Conservation (phyloP, 2,329 filamentous ascomycete genomes). For the Xylariaceae sp. region DNA sequence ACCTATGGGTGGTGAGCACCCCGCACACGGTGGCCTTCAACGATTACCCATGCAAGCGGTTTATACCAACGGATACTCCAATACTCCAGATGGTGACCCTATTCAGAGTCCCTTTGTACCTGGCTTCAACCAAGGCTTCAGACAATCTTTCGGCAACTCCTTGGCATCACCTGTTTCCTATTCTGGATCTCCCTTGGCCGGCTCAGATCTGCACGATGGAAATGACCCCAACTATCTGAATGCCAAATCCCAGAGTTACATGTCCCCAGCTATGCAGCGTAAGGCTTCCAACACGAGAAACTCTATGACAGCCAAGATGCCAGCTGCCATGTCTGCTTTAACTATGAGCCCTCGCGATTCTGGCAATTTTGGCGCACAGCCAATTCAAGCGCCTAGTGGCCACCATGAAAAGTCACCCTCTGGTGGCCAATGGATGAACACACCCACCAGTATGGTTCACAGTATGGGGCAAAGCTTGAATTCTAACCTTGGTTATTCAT, state of each 20-base stretch:
- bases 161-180: constrained; percentile 51
- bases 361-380: constrained; percentile 69
- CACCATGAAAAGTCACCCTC: constrained; percentile 78
- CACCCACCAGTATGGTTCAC: constrained; percentile 76
- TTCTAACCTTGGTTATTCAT: constrained; percentile 87
- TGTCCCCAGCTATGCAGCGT: constrained; percentile 63
- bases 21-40: constrained; percentile 50
- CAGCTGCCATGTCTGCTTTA: constrained; percentile 63
- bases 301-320: constrained; percentile 85
- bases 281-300: constrained; percentile 72
- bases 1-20: constrained; percentile 38
- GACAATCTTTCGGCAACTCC: constrained; percentile 54
- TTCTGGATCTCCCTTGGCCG: constrained; percentile 46
- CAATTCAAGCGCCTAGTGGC: constrained; percentile 65
- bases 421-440: constrained; percentile 88
- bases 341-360: constrained; percentile 66
- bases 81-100: constrained; percentile 85
- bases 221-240: constrained; percentile 54
- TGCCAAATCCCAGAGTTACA: constrained; percentile 54
- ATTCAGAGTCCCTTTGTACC: constrained; percentile 87
- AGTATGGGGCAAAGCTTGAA: constrained; percentile 86
- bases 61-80: constrained; percentile 72
- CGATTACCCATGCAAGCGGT: constrained; percentile 55
- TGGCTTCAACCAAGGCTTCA: constrained; percentile 73
- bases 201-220: constrained; percentile 46